Base-by-base conservation (phyloP, 2,329 filamentous ascomycete species). In the Penicillium sp. region DNA sequence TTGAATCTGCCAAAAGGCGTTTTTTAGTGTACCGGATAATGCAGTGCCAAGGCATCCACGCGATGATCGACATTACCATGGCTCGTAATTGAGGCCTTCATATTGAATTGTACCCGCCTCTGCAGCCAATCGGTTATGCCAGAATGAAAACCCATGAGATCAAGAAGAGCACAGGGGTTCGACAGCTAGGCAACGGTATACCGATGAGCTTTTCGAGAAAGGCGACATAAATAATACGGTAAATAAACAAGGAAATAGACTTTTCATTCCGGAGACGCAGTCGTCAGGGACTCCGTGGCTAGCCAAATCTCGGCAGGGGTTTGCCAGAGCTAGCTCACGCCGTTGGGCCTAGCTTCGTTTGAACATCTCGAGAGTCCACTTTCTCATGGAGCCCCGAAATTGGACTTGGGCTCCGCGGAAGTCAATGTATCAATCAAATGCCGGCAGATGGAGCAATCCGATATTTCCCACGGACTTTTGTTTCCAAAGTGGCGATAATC, bases 331-430 rank as follows among this genome's bases (percentile, higher is more conserved):
- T 51, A 44, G 32, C 18, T 4, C 32, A 16, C n/a, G n/a, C 29
- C 39, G 38, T 50, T 50, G 13, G 39, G 39, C 27, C 16, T 51
- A 51, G 40, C 48, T 44, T 29, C 32, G 27, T 51, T 51, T 44
- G 32, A 38, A 11, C n/a, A 23, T 26, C 3, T 2, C 14, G 14
- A 13, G 30, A 35, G 16, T 27, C 34, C 48, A 51, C 48, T 43
- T 23, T 26, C 11, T 13, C 9, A 32, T 30, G 40, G 26, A 23
- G 30, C 19, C 29, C 38, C 32, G 41, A 51, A 44, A 44, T 44
- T 18, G 40, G 26, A 7, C 18, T 8, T 19, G 10, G 36, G 45
- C 5, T 47, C 34, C 34, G 18, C 40, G 27, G n/a, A n/a, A 14
- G n/a, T 27, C 29, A 18, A 8, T 26, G 34, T n/a, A 32, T 30